Conservation (phyloP, 2,329 filamentous ascomycete genomes). For the Tolypocladium album region DNA sequence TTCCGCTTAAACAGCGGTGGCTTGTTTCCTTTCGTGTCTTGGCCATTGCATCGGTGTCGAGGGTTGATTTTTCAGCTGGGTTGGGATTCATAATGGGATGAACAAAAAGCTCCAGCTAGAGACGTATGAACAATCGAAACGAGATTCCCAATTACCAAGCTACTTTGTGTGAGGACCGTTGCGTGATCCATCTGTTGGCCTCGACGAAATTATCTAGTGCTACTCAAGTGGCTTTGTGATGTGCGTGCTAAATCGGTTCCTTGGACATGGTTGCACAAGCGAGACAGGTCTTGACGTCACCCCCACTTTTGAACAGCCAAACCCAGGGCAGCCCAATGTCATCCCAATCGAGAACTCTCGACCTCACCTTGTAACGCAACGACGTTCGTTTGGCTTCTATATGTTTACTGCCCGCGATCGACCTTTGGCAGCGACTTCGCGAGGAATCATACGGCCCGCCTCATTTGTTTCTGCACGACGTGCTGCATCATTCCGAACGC, state of each 20-base stretch:
- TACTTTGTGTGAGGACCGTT: not conserved
- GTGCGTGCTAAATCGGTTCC: too few species aligned
- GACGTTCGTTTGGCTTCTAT: not conserved
- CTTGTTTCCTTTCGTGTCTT: constrained; percentile 31
- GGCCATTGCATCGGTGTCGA: constrained; percentile 45
- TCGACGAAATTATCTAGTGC: not conserved
- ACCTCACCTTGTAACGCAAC: not conserved
- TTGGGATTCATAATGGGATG: constrained; percentile 24
- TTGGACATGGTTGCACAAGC: constrained; percentile 1
- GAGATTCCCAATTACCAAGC: constrained; percentile 5
- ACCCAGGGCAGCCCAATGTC: not conserved
- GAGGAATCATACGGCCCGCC: not conserved
- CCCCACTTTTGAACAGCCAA: constrained; percentile 12
- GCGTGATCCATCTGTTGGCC: not conserved
- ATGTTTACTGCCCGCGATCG: not conserved
- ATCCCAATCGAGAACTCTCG: not conserved
- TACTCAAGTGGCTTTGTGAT: not conserved
- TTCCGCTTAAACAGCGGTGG: constrained; percentile 27
- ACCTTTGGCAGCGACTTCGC: not conserved
- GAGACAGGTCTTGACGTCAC: constrained; percentile 17
- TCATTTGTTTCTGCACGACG: not conserved
- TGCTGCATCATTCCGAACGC: too few species aligned
- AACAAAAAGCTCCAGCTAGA: constrained; percentile 23
- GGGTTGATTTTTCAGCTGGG: constrained; percentile 31
- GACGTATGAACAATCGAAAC: constrained; percentile 20